Evolutionary conservation across 1,284 basidiomycete species (phyloP), one percentile per base, ranked within the genome.

Genomic region (Tausonia pullulans): DNA sequence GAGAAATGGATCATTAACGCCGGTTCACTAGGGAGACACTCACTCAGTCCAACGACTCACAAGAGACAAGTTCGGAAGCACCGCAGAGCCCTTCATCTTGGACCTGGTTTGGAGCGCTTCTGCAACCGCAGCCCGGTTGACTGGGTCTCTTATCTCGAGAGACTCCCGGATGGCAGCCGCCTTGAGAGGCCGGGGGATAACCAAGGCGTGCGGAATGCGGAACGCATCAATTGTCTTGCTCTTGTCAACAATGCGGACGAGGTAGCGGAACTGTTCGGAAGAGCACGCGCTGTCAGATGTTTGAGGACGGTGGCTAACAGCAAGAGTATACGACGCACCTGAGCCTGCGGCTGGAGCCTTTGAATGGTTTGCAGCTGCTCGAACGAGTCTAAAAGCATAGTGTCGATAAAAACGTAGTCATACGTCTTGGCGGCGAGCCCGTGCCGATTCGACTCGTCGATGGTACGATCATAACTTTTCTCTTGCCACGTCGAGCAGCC

Each of bases 131-230:
- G 11, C 7, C 10, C 45, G 40, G 5, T n/a, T 4, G 43, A 9
- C 4, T 13, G 43, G 43, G 2, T 43, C 9, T 8, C n/a, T 5
- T 11, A 5, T 46, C 14, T 45, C 57, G 7, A 5, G 10, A 5
- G 44, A 6, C 5, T 44, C 45, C 49, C 43, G 57, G 9, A 58
- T 46, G 5, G 57, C 41, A 13, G 11, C n/a, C 43, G 57, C 57
- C 57, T 58, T 43, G n/a, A 45, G 16, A 7, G 57, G 27, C 71
- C 72, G 3, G 4, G 51, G 10, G 2, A 54, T 39, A 9, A 54
- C 9, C 5, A 43, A 2, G 11, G 16, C 11, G 46, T 54, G 53
- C 9, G 46, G 40, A n/a, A 55, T 27, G 14, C 43, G 40, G 16
- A 46, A 16, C 7, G n/a, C 46, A n/a, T 53, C 52, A 41, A 45